phyloP scores from a whole-genome alignment of 768 basidiomycete species.

The Mycena leptocephala region DNA sequence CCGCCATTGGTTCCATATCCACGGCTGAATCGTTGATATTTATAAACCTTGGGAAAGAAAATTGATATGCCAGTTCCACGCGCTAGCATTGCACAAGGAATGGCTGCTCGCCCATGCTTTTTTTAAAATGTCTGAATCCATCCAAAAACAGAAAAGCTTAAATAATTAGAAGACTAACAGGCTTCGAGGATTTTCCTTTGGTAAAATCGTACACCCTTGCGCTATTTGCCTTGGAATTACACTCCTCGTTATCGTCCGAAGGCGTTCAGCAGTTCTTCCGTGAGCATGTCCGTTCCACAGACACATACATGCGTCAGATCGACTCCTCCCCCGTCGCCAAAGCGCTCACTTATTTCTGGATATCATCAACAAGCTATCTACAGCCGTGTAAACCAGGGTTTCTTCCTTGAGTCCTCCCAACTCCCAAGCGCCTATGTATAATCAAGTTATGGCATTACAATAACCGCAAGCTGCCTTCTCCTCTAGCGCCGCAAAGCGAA shows the following conservation, averaged over 20 bases:
- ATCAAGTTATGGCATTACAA: not conserved
- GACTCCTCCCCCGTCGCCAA: slow-evolving; percentile 10
- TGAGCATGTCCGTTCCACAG: not conserved
- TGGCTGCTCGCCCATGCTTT: too few relatives aligned
- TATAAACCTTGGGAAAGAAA: not conserved
- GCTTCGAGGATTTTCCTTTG: not conserved
- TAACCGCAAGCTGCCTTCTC: not conserved
- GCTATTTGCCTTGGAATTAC: not conserved
- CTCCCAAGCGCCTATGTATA: not conserved
- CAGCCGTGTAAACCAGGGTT: slow-evolving; percentile 15
- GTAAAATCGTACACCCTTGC: not conserved
- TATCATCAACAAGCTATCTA: not conserved
- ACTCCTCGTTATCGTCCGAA: not conserved
- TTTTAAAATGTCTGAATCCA: not conserved
- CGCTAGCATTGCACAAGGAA: not conserved
- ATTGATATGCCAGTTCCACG: not conserved
- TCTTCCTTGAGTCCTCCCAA: not conserved
- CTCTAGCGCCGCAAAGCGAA: not conserved
- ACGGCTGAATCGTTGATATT: not conserved
- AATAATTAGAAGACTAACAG: not conserved
- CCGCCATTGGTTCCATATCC: not conserved
- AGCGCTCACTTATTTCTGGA: slow-evolving; percentile 1
- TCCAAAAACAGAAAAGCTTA: not conserved
- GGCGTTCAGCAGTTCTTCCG: not conserved
- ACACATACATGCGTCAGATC: not conserved